Percentiles rank a stretch among this genome's conserved stretches.
These are phyloP conservation scores for Lipomyces yamanashiensis DNA, from an alignment of 805 yeast genomes.

Conservation along the genomic window DNA sequence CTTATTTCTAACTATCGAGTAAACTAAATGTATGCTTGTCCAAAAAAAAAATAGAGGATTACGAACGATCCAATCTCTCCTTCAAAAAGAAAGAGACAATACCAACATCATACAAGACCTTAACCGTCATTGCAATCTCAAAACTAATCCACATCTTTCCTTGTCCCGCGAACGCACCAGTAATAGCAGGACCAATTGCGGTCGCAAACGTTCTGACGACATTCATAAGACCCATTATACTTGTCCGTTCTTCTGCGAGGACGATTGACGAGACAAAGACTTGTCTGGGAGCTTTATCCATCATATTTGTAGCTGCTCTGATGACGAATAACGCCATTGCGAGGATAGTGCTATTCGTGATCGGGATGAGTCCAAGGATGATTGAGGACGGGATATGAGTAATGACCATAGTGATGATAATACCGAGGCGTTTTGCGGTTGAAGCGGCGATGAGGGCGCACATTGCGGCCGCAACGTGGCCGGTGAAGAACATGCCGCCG, in stretches of 20 bases:
- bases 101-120: constrained; percentile 44
- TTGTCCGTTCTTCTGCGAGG: constrained; percentile 64
- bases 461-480: constrained; percentile 64
- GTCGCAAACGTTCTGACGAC: constrained; percentile 83
- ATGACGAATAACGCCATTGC: constrained; percentile 60
- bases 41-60: neutral
- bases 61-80: constrained; percentile 7
- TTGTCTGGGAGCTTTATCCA: constrained; percentile 92
- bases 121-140: constrained; percentile 43
- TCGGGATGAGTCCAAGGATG: constrained; percentile 60
- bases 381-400: constrained; percentile 80
- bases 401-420: constrained; percentile 70
- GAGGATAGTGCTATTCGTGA: constrained; percentile 46
- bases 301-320: constrained; percentile 68
- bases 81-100: constrained; percentile 17
- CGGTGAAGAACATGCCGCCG: constrained; percentile 68
- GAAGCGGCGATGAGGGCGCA: constrained; percentile 78
- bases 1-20: neutral
- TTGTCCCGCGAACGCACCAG: constrained; percentile 69
- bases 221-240: constrained; percentile 81
- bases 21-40: neutral
- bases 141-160: constrained; percentile 43
- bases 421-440: constrained; percentile 69
- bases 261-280: constrained; percentile 72
- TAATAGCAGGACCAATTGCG: constrained; percentile 76